These are phyloP conservation scores for Wickerhamiella dianesei DNA, from an alignment of 805 yeast genomes.

Conservation along the genomic window DNA sequence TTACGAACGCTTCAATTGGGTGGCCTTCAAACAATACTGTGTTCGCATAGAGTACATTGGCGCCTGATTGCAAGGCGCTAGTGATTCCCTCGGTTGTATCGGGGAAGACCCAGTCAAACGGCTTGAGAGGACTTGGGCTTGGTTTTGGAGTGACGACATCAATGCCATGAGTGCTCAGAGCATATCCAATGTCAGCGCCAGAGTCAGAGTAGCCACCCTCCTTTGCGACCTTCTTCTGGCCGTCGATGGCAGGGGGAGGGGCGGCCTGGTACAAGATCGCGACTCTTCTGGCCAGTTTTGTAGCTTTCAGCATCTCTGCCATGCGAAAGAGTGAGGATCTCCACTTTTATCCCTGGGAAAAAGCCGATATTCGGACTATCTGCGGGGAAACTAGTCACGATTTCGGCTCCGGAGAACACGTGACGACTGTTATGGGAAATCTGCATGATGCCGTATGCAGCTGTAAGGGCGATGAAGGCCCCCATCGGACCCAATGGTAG, in stretches of 20 bases:
- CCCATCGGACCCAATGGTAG: no score
- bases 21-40: slow-evolving; percentile 2
- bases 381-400: no score
- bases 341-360: no score
- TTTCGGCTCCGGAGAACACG: no score
- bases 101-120: slow-evolving; percentile 1
- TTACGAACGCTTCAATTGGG: slow-evolving; percentile 1
- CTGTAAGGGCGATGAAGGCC: no score
- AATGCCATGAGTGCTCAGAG: neutral
- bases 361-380: no score
- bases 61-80: neutral
- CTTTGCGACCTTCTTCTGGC: neutral
- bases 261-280: neutral
- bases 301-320: neutral
- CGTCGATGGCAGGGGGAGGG: neutral
- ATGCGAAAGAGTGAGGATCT: no score
- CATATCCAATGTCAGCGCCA: slow-evolving; percentile 2
- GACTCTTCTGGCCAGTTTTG: neutral
- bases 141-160: neutral
- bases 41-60: slow-evolving; percentile 2
- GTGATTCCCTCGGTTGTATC: slow-evolving; percentile 3
- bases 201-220: neutral
- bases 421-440: no score
- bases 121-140: neutral
- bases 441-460: no score